Conservation (phyloP, 345 rosid genomes). For the Aethionema arabicum region DNA sequence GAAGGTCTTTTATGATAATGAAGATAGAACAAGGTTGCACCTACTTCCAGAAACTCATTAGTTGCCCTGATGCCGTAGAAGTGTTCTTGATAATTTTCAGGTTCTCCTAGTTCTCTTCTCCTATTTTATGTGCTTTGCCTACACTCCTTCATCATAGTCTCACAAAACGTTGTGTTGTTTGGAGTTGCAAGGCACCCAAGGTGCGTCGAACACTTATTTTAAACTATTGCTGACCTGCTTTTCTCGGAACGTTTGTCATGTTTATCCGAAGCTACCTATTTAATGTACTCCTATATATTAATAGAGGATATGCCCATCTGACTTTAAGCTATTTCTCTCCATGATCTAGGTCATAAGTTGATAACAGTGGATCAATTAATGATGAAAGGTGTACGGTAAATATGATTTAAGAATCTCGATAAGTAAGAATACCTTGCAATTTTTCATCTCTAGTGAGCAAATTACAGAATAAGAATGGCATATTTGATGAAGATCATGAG, state of each 20-base stretch:
- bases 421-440: conserved; percentile 23
- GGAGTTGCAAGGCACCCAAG: too few relatives aligned
- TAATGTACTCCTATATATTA: neutral
- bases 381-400: conserved; percentile 60
- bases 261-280: conserved; percentile 1
- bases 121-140: too few relatives aligned
- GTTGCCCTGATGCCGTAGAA: conserved; percentile 95
- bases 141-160: too few relatives aligned
- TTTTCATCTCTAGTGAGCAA: neutral
- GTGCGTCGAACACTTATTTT: too few relatives aligned
- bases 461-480: too few relatives aligned
- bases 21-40: conserved; percentile 71
- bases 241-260: conserved; percentile 64
- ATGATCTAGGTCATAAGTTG: conserved; percentile 49
- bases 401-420: conserved; percentile 56
- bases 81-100: too few relatives aligned
- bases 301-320: neutral
- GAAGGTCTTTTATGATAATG: conserved; percentile 91
- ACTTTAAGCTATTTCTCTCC: neutral
- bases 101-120: too few relatives aligned
- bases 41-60: conserved; percentile 90
- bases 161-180: too few relatives aligned
- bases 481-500: too few relatives aligned
- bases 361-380: conserved; percentile 28
- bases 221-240: conserved; percentile 59